Conservation (phyloP, 768 basidiomycete genomes). For the Tremella yokohamensis region DNA sequence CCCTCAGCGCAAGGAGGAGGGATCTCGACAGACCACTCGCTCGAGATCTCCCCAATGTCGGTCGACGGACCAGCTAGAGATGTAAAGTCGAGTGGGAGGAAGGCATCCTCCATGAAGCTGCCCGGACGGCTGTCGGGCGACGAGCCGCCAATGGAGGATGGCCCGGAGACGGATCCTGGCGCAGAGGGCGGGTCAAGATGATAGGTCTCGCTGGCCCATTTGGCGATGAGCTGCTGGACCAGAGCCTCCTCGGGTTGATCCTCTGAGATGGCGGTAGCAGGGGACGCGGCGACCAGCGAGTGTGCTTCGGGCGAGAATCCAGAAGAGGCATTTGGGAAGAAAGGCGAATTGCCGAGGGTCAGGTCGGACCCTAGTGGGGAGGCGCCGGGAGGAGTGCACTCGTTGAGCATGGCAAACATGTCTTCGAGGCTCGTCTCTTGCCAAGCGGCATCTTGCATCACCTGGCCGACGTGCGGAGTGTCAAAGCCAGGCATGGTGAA, state of each 20-base stretch:
- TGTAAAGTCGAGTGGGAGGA: too few relatives aligned
- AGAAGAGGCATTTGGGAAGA: neutral
- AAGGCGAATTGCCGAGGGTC: neutral
- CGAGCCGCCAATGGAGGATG: too few relatives aligned
- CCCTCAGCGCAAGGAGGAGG: neutral
- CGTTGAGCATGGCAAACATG: neutral
- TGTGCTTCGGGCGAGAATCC: too few relatives aligned
- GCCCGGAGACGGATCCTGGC: too few relatives aligned
- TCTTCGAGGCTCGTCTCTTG: conserved; percentile 3
- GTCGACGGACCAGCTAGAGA: neutral
- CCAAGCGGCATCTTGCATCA: conserved; percentile 1
- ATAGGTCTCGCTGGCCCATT: neutral
- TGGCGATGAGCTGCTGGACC: neutral
- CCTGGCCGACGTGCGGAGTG: neutral
- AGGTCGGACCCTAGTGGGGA: neutral
- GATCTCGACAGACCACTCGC: neutral
- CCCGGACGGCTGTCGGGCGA: too few relatives aligned
- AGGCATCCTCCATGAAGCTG: too few relatives aligned
- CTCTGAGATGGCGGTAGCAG: neutral
- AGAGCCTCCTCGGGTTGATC: neutral
- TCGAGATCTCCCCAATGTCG: neutral
- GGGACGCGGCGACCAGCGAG: too few relatives aligned
- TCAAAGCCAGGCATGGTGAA: neutral
- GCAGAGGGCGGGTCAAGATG: neutral
- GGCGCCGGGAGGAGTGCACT: neutral